Conservation (phyloP, 768 basidiomycete species). For the Boletellus emodensis region DNA sequence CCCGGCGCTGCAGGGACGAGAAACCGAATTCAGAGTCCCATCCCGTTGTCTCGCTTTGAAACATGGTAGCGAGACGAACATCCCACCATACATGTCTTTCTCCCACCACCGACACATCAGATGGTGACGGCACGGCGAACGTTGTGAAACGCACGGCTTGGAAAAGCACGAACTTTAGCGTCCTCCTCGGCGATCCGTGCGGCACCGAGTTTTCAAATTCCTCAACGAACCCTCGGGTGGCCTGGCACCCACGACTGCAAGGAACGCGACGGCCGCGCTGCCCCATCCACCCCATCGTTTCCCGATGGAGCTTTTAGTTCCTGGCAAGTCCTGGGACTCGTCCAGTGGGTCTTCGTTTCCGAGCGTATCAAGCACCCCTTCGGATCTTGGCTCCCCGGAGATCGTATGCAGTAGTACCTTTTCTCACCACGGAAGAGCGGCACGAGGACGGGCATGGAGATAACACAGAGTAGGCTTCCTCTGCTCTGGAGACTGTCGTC, state of each 20-base stretch:
- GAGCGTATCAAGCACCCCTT: not conserved
- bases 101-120: not conserved
- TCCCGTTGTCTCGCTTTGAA: not conserved
- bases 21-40: not conserved
- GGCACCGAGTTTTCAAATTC: constrained; percentile 1
- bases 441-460: constrained; percentile 10
- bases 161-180: not conserved
- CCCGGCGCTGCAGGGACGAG: not conserved
- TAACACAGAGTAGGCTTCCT: constrained; percentile 35
- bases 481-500: constrained; percentile 1
- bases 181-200: constrained; percentile 1
- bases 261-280: not conserved
- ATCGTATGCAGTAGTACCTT: not conserved
- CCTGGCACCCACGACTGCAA: not conserved
- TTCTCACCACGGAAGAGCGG: constrained; percentile 17
- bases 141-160: not conserved
- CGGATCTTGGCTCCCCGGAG: not conserved
- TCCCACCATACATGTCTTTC: not conserved
- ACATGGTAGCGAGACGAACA: not conserved
- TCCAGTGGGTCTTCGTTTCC: not conserved
- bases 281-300: not conserved
- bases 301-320: not conserved
- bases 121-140: not conserved
- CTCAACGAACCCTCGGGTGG: not conserved
- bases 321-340: constrained; percentile 1